Evolutionary conservation across 225 moss, liverwort and hornwort species (phyloP).

Genomic region (Thuidium tamariscinum): DNA sequence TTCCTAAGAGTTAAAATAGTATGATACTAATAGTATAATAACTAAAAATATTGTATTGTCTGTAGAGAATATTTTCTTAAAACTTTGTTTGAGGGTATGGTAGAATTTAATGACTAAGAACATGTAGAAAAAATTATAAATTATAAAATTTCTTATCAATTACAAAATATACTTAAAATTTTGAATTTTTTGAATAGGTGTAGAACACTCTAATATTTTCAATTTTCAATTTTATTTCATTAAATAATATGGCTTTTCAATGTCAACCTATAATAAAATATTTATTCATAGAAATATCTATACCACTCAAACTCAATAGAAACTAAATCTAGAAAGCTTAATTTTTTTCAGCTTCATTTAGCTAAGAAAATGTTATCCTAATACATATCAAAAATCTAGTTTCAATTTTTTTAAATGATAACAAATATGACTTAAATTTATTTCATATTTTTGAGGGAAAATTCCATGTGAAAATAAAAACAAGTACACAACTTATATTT

Average conservation of each 20-base stretch:
- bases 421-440: not conserved
- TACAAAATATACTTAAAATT: not conserved
- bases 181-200: rapidly evolving
- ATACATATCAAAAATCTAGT: not conserved
- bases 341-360: not conserved
- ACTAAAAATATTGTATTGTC: not conserved
- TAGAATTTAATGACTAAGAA: not conserved
- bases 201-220: not conserved
- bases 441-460: not conserved
- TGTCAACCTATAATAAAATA: not conserved
- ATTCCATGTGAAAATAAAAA: not conserved
- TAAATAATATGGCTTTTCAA: not conserved
- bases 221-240: not conserved
- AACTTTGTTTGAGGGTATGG: rapidly evolving
- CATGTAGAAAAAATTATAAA: rapidly evolving
- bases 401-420: not conserved
- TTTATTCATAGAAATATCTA: not conserved
- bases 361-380: too few species aligned
- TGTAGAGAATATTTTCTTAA: not conserved
- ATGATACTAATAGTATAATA: not conserved
- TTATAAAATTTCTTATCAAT: not conserved
- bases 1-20: rapidly evolving
- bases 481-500: not conserved
- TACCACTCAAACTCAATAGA: rapidly evolving
- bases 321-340: not conserved